Base-by-base conservation (phyloP, 2,329 filamentous ascomycete genomes). In the Penicillium oxalicum region DNA sequence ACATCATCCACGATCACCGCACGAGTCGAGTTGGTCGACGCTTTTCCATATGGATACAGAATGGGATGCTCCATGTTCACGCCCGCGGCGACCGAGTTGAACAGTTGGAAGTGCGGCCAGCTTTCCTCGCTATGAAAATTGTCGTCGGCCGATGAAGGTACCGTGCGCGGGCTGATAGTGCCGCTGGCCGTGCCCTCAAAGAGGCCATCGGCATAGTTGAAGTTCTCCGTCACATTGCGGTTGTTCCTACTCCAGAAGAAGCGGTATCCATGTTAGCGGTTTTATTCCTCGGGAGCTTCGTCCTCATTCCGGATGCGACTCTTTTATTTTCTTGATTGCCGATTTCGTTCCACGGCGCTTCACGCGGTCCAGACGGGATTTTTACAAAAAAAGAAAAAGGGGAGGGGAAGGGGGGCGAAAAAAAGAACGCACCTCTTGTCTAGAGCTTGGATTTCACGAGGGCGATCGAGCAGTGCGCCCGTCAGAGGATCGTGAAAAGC, bases 1-100 rank as follows among this genome's bases (percentile, higher is more conserved):
- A 57, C 54, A 48, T 69, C 67, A 29, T 69, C 67, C 40, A 70
- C 60, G 38, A 70, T 69, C 25, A 69, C 63, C 0, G 67, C 61
- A 8, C 62, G 62, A 24, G 58, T 57, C 9, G 62, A 54, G 13
- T 55, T 44, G 5, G 50, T 47, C 1, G 58, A 44, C 37, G 54
- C 60, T 54, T 70, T 70, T 33, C 59, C 51, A 44, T 66, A 70
- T 1, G 64, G 61, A 45, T 64, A 67, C 44, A 69, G 52, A 12
- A 66, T 53, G n/a, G 56, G 56, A 0, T 59, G 52, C 18, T 70
- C 66, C 47, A 67, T 52, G 7, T 66, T 61, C 53, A 70, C 63
- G 18, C 54, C 59, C 12, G 61, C 55, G 12, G 61, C 58, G 40
- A 66, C 59, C 25, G 63, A 52, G 52, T 67, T 65, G 56, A 66